A percentile compares a stretch with the other conserved stretches of the same genome.
Evolutionary conservation across 208 protist species (phyloP).

Genomic region (Trypanosoma cruzi): DNA sequence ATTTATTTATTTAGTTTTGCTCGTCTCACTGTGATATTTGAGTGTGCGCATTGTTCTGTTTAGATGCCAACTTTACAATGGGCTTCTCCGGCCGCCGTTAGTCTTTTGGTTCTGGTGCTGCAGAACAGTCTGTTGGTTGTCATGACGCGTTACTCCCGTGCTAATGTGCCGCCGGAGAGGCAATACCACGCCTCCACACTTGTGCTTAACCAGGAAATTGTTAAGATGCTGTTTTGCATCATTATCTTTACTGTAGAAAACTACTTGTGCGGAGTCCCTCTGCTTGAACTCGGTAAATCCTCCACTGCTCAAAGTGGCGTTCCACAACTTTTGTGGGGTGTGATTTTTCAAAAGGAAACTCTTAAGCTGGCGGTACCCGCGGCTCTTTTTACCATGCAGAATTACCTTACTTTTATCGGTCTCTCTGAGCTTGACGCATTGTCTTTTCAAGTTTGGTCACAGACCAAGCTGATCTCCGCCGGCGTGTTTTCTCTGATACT

Average conservation of each 20-base stretch:
- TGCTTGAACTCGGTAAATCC: not conserved
- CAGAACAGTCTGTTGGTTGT: slow-evolving; percentile 81
- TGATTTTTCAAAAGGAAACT: slow-evolving; percentile 51
- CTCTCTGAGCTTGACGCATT: slow-evolving; percentile 73
- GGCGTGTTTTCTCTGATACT: slow-evolving; percentile 75
- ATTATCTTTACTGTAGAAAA: slow-evolving; percentile 44
- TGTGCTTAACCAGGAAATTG: slow-evolving; percentile 75
- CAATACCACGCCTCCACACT: slow-evolving; percentile 71
- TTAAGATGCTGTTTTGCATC: slow-evolving; percentile 78
- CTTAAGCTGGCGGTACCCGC: slow-evolving; percentile 62
- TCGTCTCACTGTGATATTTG: too few relatives aligned
- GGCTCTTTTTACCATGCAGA: slow-evolving; percentile 76
- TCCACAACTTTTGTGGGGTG: slow-evolving; percentile 31
- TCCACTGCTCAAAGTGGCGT: not conserved
- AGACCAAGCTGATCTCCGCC: slow-evolving; percentile 73
- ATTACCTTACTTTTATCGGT: slow-evolving; percentile 70
- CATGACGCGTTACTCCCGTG: slow-evolving; percentile 68
- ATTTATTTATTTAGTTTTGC: too few relatives aligned
- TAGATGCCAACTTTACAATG: slow-evolving; percentile 14
- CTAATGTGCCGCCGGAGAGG: slow-evolving; percentile 28
- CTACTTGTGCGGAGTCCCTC: not conserved
- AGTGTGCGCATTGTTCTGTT: not conserved
- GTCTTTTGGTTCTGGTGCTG: slow-evolving; percentile 70
- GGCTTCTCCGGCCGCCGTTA: slow-evolving; percentile 43
- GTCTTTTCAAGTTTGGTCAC: slow-evolving; percentile 80